Evolutionary conservation across 2,329 filamentous ascomycete species (phyloP).

Genomic region (Beauveria brongniartii): DNA sequence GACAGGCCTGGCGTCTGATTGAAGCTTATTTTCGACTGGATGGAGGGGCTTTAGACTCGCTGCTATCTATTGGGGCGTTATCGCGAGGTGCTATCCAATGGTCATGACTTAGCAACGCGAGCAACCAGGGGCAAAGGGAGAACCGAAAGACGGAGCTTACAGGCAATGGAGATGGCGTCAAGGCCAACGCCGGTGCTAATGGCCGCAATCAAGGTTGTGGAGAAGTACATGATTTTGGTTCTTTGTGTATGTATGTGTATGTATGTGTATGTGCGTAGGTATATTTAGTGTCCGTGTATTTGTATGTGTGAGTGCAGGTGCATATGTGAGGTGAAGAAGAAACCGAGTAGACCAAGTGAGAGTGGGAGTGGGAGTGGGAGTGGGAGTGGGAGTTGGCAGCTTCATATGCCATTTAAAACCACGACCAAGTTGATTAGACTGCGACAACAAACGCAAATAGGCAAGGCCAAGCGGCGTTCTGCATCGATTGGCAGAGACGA

Average conservation of each 20-base stretch:
- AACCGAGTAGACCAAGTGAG: neutral
- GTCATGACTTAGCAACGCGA: neutral
- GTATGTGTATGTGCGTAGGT: neutral
- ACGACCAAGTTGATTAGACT: neutral
- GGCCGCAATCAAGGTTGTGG: conserved; percentile 4
- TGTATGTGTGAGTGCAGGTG: neutral
- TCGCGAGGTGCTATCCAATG: conserved; percentile 1
- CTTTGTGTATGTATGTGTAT: neutral
- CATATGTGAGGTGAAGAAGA: neutral
- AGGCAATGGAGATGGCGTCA: neutral
- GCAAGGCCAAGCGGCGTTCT: conserved; percentile 1
- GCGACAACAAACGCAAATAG: neutral
- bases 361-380: neutral
- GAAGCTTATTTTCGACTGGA: neutral
- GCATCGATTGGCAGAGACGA: neutral
- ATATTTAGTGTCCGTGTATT: neutral
- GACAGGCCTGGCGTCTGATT: neutral
- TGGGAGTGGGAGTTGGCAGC: neutral
- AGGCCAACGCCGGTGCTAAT: conserved; percentile 1
- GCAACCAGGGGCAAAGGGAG: neutral
- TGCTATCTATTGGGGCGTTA: neutral
- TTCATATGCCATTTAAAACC: neutral
- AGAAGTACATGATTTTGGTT: neutral
- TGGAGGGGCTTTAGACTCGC: neutral
- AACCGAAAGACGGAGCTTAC: neutral